phyloP scores from a whole-genome alignment of 345 rosid genomes.

The Camelina hispida region DNA sequence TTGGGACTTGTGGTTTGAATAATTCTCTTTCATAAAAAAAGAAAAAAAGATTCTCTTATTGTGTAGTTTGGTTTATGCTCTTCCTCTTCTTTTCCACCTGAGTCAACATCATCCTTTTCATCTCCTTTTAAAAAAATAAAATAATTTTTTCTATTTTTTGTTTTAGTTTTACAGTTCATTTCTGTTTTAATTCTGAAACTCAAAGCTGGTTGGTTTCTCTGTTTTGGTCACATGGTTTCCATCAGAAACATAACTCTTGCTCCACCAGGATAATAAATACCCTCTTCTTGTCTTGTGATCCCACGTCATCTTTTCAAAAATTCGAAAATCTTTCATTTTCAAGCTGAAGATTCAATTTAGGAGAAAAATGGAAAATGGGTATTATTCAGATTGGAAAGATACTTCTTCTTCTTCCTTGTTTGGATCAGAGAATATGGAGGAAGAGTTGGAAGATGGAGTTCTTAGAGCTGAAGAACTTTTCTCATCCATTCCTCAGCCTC shows the following conservation, averaged over 20 bases:
- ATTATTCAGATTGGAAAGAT: constrained; percentile 52
- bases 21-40: constrained; percentile 19
- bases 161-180: constrained; percentile 36
- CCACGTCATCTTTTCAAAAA: constrained; percentile 30
- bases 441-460: constrained; percentile 52
- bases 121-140: neutral
- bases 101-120: constrained; percentile 46
- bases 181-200: constrained; percentile 33
- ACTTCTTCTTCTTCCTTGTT: constrained; percentile 42
- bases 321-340: constrained; percentile 8
- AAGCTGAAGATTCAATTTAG: neutral
- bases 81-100: constrained; percentile 46
- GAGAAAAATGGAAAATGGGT: constrained; percentile 61
- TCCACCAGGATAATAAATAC: constrained; percentile 12
- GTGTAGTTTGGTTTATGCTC: constrained; percentile 40
- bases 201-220: constrained; percentile 41
- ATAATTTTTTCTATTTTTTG: neutral
- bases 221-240: constrained; percentile 42
- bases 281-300: constrained; percentile 17
- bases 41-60: constrained; percentile 26
- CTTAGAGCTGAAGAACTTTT: constrained; percentile 42
- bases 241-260: constrained; percentile 39
- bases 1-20: constrained; percentile 39
- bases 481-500: constrained; percentile 71
- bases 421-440: constrained; percentile 61